Evolutionary conservation across 2,329 filamentous ascomycete species (phyloP), one percentile per base, ranked within the genome.

Genomic region (Leptographium radiaticola): DNA sequence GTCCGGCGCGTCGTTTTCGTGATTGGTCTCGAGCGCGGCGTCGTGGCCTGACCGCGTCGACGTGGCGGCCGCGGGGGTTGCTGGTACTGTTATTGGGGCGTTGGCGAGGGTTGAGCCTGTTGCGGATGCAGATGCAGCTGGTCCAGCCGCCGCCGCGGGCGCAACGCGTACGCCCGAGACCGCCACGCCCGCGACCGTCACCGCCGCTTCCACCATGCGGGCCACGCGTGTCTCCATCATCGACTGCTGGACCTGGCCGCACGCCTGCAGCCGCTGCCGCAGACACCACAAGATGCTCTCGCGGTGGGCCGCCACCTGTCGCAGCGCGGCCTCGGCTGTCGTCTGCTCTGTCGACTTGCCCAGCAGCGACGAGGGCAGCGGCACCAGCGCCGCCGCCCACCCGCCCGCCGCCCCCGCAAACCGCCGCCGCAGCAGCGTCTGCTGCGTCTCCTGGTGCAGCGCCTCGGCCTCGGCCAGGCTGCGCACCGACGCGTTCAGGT

Each of bases 151-250:
- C 2, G 52, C 25, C 25, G 25, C 25, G 25, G 25, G 25, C 25
- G 25, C 25, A 25, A 5, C 25, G 25, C 25, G 25, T 5, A 25
- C 25, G 25, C 25, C 25, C 25, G 25, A 25, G 25, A 25, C 25
- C 25, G 25, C 25, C 25, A 25, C 25, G 25, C 25, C 25, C 25
- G 25, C 25, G 25, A 25, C 31, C 33, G 53, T 49, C 33, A 53
- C 33, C 11, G 54, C 44, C 33, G 55, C 90, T 78, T 87, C 93
- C 71, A 97, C 90, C 66, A 94, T 88, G 53, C 93, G 75, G 63
- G 83, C 82, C 60, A 97, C 74, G 61, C 93, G 74, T 63, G 87
- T 86, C 71, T 95, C 90, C 77, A 97, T 95, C 89, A 97, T 96
- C 51, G 78, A 79, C 62, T 88, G 83, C 72, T 97, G 91, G 58